Evolutionary conservation across 2,329 filamentous ascomycete species (phyloP).

Genomic region (Paraphaeosphaeria sporulosa): DNA sequence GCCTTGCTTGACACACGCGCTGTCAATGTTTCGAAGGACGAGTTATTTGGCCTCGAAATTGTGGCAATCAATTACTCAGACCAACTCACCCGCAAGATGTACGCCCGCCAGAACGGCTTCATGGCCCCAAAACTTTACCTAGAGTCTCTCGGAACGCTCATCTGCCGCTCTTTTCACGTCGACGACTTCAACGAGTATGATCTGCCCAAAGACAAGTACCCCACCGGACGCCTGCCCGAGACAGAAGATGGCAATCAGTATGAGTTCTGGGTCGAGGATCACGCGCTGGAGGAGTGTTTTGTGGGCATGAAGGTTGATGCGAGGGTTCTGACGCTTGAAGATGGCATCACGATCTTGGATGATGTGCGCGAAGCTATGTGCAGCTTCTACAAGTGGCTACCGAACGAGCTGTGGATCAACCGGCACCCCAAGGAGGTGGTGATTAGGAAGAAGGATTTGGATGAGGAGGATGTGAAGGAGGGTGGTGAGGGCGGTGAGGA

Average conservation of each 20-base stretch:
- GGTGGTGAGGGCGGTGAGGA: slow-evolving; percentile 12
- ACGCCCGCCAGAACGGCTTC: slow-evolving; percentile 47
- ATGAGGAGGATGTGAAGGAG: not conserved
- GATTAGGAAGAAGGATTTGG: slow-evolving; percentile 29
- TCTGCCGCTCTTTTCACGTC: slow-evolving; percentile 59
- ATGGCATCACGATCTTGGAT: slow-evolving; percentile 46
- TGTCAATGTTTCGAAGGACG: slow-evolving; percentile 29
- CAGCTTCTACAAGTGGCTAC: slow-evolving; percentile 54
- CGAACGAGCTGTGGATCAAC: slow-evolving; percentile 52
- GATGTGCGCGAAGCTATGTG: slow-evolving; percentile 48
- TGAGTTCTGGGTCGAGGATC: slow-evolving; percentile 73
- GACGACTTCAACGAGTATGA: slow-evolving; percentile 51
- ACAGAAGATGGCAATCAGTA: slow-evolving; percentile 50
- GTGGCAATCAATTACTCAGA: slow-evolving; percentile 59
- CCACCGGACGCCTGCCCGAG: slow-evolving; percentile 28
- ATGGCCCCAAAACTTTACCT: slow-evolving; percentile 50
- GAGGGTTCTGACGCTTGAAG: slow-evolving; percentile 32
- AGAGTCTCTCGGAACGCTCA: slow-evolving; percentile 61
- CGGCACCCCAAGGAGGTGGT: slow-evolving; percentile 38
- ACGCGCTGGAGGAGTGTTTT: slow-evolving; percentile 64
- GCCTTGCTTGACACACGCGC: slow-evolving; percentile 34
- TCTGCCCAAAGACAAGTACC: slow-evolving; percentile 42
- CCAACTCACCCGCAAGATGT: slow-evolving; percentile 56
- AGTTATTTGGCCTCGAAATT: slow-evolving; percentile 47
- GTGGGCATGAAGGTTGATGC: slow-evolving; percentile 62